Percentiles rank a stretch among this genome's conserved stretches.
phyloP scores from a whole-genome alignment of 495 filamentous ascomycete genomes.

The Trichoderma asperelloides region DNA sequence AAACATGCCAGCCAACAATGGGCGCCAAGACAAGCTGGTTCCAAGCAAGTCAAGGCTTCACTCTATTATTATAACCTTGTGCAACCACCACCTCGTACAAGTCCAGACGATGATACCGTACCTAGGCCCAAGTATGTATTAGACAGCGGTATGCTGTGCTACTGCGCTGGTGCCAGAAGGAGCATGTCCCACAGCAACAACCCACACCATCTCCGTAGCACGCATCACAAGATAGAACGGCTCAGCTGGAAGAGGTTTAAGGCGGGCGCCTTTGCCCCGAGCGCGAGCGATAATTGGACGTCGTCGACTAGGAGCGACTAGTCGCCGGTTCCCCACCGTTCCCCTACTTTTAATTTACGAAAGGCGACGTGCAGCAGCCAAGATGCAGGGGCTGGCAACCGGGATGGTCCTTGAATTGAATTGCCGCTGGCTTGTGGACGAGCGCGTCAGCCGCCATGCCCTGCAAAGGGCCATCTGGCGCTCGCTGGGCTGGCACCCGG shows the following conservation, averaged over 20 bases:
- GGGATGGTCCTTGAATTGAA: constrained; percentile 3
- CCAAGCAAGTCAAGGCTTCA: background rate
- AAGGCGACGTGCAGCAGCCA: constrained; percentile 2
- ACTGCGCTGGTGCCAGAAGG: background rate
- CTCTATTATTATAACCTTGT: background rate
- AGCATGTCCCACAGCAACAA: background rate
- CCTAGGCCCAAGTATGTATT: background rate
- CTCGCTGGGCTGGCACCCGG: background rate
- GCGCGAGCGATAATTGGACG: background rate
- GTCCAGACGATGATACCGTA: no score
- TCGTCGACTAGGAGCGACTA: background rate
- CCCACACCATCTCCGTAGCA: background rate
- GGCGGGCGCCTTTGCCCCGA: background rate
- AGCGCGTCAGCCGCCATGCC: constrained; percentile 4
- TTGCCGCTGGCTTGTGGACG: background rate
- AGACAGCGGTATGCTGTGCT: background rate
- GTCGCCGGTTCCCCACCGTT: constrained; percentile 1
- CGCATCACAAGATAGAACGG: background rate
- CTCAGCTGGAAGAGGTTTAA: background rate
- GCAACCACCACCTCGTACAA: background rate
- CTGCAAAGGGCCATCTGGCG: background rate
- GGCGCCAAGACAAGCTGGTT: background rate
- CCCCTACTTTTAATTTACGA: constrained; percentile 8
- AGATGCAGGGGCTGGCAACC: background rate
- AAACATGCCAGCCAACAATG: no score